phyloP scores from a whole-genome alignment of 129 eudicot genomes.

The Lactuca saligna region DNA sequence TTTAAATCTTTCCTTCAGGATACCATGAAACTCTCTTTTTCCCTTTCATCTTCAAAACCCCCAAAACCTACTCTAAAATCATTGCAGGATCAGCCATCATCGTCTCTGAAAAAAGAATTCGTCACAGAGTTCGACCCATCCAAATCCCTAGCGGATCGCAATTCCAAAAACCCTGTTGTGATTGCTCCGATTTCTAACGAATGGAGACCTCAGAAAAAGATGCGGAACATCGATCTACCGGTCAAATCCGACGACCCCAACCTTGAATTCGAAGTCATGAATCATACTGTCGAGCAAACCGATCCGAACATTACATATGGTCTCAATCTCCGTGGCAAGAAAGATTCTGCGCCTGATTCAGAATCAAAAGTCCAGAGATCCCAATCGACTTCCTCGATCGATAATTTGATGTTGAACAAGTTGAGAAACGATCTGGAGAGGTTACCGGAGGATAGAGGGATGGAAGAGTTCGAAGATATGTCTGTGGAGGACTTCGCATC shows the following conservation, averaged over 20 bases:
- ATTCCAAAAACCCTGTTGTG: slow-evolving; percentile 29
- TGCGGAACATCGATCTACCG: slow-evolving; percentile 55
- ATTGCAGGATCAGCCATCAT: slow-evolving; percentile 8
- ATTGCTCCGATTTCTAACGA: slow-evolving; percentile 73
- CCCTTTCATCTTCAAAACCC: slow-evolving; percentile 49
- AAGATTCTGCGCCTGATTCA: not conserved
- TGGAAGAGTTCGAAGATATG: slow-evolving; percentile 54
- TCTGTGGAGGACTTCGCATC: slow-evolving; percentile 73
- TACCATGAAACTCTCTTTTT: slow-evolving; percentile 54
- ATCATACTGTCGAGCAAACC: slow-evolving; percentile 18
- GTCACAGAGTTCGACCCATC: slow-evolving; percentile 63
- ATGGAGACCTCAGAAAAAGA: slow-evolving; percentile 51
- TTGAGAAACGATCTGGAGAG: slow-evolving; percentile 55
- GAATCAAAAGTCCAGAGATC: not conserved
- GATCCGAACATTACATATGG: slow-evolving; percentile 53
- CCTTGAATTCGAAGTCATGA: slow-evolving; percentile 56
- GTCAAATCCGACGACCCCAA: slow-evolving; percentile 37
- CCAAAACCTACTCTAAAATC: slow-evolving; percentile 39
- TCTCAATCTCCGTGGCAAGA: slow-evolving; percentile 57
- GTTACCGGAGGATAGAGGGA: slow-evolving; percentile 60
- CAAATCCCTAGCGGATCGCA: slow-evolving; percentile 31
- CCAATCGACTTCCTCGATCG: slow-evolving; percentile 27
- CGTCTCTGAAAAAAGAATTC: slow-evolving; percentile 34
- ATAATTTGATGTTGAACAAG: slow-evolving; percentile 45
- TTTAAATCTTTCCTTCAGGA: not conserved